These are phyloP conservation scores for Hemileccinum impolitum DNA, from an alignment of 768 basidiomycete genomes.

Conservation along the genomic window DNA sequence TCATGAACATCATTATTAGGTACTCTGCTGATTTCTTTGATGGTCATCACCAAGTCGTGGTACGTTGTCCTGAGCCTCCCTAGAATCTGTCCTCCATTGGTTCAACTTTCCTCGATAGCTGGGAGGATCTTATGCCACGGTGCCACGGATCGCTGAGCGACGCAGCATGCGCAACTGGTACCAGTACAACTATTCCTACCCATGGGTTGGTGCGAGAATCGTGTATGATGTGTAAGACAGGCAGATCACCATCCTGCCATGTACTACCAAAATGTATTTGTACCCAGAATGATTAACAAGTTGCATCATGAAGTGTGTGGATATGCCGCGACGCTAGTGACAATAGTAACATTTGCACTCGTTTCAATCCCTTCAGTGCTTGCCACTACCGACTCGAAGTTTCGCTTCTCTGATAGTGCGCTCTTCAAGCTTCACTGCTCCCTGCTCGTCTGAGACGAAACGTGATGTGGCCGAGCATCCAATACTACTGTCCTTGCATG, in stretches of 20 bases:
- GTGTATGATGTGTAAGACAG: constrained; percentile 45
- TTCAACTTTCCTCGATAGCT: constrained; percentile 45
- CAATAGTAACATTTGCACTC: no score
- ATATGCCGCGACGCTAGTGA: no score
- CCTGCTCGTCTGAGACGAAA: background rate
- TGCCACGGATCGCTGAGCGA: constrained; percentile 77
- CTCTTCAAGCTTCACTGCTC: background rate
- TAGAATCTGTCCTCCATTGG: background rate
- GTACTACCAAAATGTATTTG: constrained; percentile 15
- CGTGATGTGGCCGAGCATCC: constrained; percentile 42
- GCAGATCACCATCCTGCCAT: background rate
- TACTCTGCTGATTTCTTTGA: constrained; percentile 93
- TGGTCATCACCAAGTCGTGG: constrained; percentile 78
- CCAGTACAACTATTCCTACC: constrained; percentile 85
- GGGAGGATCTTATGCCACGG: constrained; percentile 86
- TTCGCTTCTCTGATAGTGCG: background rate
- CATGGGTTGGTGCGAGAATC: constrained; percentile 78
- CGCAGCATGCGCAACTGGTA: constrained; percentile 86
- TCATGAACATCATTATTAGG: constrained; percentile 33
- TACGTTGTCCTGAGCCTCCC: constrained; percentile 40
- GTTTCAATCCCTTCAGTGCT: no score
- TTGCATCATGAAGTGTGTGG: no score
- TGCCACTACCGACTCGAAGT: background rate
- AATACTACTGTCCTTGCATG: constrained; percentile 76
- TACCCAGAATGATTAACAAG: background rate